Percentiles rank a stretch among this genome's conserved stretches.
Conservation (phyloP, 352 stramenopile genomes). For the Pythium brachiatum region DNA sequence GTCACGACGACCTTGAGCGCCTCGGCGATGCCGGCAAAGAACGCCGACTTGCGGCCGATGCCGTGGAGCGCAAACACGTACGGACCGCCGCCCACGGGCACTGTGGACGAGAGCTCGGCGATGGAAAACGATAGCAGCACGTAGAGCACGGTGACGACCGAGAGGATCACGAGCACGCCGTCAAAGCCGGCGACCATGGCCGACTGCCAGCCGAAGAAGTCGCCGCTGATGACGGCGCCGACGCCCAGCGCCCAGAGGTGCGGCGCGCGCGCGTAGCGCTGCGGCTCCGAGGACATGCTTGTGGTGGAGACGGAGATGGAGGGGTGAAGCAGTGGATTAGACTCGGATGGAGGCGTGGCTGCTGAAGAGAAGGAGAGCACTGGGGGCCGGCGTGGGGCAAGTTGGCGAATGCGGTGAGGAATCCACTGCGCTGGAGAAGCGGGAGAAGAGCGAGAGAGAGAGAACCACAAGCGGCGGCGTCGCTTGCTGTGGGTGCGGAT, state of each 20-base stretch:
- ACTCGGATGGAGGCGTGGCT: background rate
- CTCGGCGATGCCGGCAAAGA: constrained; percentile 63
- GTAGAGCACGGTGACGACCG: constrained; percentile 63
- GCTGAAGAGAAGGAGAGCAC: background rate
- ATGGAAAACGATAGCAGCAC: constrained; percentile 69
- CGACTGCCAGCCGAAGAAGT: constrained; percentile 76
- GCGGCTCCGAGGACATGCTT: constrained; percentile 21
- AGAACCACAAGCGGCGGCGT: background rate
- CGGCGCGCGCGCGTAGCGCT: constrained; percentile 58
- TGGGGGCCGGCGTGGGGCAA: background rate
- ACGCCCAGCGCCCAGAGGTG: constrained; percentile 70
- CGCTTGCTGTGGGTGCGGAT: background rate
- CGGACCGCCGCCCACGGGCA: constrained; percentile 56
- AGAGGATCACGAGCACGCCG: constrained; percentile 54
- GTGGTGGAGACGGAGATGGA: background rate
- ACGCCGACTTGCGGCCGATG: constrained; percentile 47
- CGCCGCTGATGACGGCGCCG: constrained; percentile 60
- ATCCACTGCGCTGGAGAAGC: background rate
- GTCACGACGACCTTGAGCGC: constrained; percentile 60
- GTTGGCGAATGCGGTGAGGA: constrained; percentile 17
- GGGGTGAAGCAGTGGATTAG: background rate
- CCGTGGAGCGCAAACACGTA: constrained; percentile 69
- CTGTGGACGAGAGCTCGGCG: constrained; percentile 55
- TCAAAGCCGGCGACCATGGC: constrained; percentile 62
- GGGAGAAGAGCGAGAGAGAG: background rate